These are phyloP conservation scores for Yarrowia yakushimensis DNA, from an alignment of 805 yeast species.

Conservation along the genomic window DNA sequence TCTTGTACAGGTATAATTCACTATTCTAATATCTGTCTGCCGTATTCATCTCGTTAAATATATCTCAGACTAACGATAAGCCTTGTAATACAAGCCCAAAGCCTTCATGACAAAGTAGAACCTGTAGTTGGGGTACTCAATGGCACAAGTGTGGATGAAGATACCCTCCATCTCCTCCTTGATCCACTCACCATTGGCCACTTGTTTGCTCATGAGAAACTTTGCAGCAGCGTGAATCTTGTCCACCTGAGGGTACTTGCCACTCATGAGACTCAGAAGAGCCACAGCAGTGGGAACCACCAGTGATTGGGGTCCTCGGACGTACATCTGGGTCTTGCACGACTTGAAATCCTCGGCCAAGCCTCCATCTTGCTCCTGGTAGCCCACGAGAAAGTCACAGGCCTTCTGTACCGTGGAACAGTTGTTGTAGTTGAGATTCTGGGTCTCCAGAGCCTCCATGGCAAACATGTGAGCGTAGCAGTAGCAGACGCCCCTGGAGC, in stretches of 20 bases:
- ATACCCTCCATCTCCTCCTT: conserved; percentile 91
- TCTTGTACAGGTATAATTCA: too few species aligned
- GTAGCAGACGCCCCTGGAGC: conserved; percentile 96
- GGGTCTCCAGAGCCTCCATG: conserved; percentile 77
- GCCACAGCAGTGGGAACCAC: conserved; percentile 96
- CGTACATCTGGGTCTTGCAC: conserved; percentile 74
- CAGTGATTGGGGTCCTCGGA: conserved; percentile 57
- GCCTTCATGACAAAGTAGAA: conserved; percentile 91
- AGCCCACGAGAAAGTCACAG: conserved; percentile 74
- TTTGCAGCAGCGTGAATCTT: conserved; percentile 61
- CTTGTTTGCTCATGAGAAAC: conserved; percentile 64
- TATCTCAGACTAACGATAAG: conserved; percentile 13
- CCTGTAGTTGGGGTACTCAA: conserved; percentile 92
- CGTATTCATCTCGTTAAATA: too few species aligned
- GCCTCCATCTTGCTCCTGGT: conserved; percentile 87
- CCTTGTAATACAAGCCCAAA: conserved; percentile 60
- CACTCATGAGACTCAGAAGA: conserved; percentile 71
- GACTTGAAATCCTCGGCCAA: conserved; percentile 97
- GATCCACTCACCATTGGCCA: conserved; percentile 75
- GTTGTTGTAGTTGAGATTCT: conserved; percentile 59
- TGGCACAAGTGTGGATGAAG: conserved; percentile 89
- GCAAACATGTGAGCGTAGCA: conserved; percentile 99
- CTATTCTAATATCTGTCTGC: too few species aligned
- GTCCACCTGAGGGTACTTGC: conserved; percentile 67
- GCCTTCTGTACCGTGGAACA: conserved; percentile 64